phyloP scores from a whole-genome alignment of 805 yeast species.

The Candida maesae region DNA sequence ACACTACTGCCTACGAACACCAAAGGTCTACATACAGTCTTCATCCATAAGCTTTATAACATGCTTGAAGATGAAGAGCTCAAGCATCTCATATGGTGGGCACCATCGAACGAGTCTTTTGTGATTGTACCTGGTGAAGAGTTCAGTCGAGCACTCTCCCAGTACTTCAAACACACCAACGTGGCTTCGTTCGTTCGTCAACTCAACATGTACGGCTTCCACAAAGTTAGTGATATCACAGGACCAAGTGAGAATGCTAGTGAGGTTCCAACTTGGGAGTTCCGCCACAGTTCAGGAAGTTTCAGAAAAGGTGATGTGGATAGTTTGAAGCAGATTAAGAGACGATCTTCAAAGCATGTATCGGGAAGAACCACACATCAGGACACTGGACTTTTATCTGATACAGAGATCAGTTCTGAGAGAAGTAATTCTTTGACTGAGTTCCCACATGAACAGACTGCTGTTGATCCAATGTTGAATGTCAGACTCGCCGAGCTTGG shows the following conservation, averaged over 20 bases:
- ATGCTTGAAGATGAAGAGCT: conserved; percentile 81
- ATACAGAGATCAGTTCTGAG: conserved; percentile 21
- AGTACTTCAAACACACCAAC: conserved; percentile 76
- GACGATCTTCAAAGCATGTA: conserved; percentile 55
- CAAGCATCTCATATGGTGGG: conserved; percentile 84
- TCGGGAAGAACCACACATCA: conserved; percentile 15
- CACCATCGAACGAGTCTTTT: conserved; percentile 65
- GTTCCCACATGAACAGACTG: conserved; percentile 3
- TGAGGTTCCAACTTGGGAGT: conserved; percentile 64
- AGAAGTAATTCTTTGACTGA: conserved; percentile 21
- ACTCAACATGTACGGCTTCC: conserved; percentile 47
- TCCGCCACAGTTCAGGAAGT: conserved; percentile 73
- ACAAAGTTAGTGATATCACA: conserved; percentile 12
- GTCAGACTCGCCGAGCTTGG: conserved; percentile 36
- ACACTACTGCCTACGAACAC: conserved; percentile 21
- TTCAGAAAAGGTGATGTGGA: conserved; percentile 82
- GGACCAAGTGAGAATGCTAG: conserved; percentile 2
- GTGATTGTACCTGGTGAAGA: conserved; percentile 82
- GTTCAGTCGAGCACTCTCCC: conserved; percentile 64
- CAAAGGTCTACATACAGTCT: conserved; percentile 44
- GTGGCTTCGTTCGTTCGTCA: conserved; percentile 74
- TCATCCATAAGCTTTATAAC: conserved; percentile 85
- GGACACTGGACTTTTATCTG: conserved; percentile 13
- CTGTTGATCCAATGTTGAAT: conserved; percentile 23
- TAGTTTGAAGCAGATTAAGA: conserved; percentile 67